These are phyloP conservation scores for Candida chauliodis DNA, from an alignment of 805 yeast genomes.

Conservation along the genomic window DNA sequence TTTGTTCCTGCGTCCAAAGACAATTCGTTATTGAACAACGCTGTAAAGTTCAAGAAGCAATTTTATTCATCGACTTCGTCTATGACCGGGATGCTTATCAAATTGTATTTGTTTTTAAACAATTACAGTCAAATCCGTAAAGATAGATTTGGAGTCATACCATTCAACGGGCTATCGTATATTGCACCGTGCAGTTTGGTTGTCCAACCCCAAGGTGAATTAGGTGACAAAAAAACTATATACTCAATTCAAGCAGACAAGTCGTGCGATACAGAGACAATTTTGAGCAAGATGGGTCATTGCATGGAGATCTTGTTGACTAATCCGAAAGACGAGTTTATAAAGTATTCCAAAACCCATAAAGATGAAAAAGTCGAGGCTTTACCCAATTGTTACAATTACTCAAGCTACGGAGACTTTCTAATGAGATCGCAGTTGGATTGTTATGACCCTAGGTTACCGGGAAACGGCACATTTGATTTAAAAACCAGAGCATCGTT, in stretches of 20 bases:
- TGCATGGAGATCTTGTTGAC: conserved; percentile 76
- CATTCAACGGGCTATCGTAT: conserved; percentile 44
- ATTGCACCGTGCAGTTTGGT: conserved; percentile 46
- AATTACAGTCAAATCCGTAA: conserved; percentile 23
- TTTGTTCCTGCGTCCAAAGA: conserved; percentile 74
- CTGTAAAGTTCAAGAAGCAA: conserved; percentile 30
- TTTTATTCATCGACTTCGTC: conserved; percentile 85
- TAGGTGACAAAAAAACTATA: conserved; percentile 22
- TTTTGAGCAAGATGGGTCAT: conserved; percentile 73
- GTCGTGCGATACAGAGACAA: conserved; percentile 60
- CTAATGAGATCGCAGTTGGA: conserved; percentile 89
- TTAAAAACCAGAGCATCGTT: conserved; percentile 88
- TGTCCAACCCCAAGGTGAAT: conserved; percentile 43
- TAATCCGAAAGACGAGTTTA: conserved; percentile 50
- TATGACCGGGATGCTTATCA: conserved; percentile 72
- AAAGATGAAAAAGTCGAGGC: conserved; percentile 9
- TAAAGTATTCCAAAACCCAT: conserved; percentile 23
- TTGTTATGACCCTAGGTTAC: conserved; percentile 69
- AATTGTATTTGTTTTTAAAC: conserved; percentile 68
- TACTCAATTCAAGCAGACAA: conserved; percentile 73
- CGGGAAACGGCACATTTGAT: conserved; percentile 91
- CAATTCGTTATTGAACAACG: conserved; percentile 43
- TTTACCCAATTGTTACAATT: conserved; percentile 54
- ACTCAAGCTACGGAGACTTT: conserved; percentile 64
- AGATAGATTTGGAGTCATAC: conserved; percentile 33